Percentiles rank a stretch among this genome's conserved stretches.
phyloP scores from a whole-genome alignment of 192 early-diverging fungal species.

The Thamnidium elegans region DNA sequence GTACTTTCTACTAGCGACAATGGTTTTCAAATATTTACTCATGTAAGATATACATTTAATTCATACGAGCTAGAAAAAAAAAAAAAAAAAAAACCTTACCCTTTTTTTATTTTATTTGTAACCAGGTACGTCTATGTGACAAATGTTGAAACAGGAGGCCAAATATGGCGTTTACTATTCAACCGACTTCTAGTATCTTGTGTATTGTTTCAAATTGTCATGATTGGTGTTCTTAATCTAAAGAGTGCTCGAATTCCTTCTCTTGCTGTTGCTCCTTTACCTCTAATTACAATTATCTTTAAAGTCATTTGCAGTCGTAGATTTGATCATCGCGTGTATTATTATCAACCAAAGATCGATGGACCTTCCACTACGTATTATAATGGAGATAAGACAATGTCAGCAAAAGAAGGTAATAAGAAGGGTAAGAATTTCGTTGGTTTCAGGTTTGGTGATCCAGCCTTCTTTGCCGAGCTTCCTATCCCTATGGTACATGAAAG shows the following conservation, averaged over 20 bases:
- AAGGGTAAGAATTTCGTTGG: constrained; percentile 19
- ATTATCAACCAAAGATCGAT: constrained; percentile 40
- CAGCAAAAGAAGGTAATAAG: not conserved
- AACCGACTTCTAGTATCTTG: constrained; percentile 66
- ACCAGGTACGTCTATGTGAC: constrained; percentile 69
- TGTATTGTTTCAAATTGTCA: constrained; percentile 64
- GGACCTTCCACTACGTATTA: not conserved
- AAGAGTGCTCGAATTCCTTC: constrained; percentile 41
- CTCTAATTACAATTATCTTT: constrained; percentile 51
- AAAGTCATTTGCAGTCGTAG: constrained; percentile 47
- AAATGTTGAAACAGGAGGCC: constrained; percentile 65
- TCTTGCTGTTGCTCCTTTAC: constrained; percentile 54
- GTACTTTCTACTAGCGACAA: constrained; percentile 60
- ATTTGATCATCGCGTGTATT: constrained; percentile 55
- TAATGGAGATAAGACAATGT: constrained; percentile 24
- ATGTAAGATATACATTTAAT: constrained; percentile 43
- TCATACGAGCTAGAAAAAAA: too few relatives aligned
- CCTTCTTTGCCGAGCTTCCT: constrained; percentile 54
- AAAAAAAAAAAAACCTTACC: too few relatives aligned
- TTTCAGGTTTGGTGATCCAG: constrained; percentile 67
- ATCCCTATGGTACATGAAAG: constrained; percentile 68
- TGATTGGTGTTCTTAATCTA: constrained; percentile 61
- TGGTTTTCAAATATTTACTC: constrained; percentile 70
- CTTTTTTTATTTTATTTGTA: not conserved
- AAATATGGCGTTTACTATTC: constrained; percentile 66